phyloP scores from a whole-genome alignment of 352 stramenopile species.

The Globisporangium abappressorium region DNA sequence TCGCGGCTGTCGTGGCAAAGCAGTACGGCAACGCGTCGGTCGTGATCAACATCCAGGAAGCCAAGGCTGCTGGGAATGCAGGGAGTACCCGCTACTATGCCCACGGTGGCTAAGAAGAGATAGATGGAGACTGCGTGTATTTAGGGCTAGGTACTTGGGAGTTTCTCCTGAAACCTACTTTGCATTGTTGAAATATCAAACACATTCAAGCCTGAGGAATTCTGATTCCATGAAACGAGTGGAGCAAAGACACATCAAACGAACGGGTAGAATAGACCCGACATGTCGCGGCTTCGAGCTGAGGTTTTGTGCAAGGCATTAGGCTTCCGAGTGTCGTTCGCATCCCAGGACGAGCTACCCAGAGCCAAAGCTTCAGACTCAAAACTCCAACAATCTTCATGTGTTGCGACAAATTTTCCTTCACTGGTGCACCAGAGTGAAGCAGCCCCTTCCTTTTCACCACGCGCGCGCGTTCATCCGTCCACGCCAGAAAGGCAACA shows the following conservation, averaged over 20 bases:
- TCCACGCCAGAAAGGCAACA: neutral
- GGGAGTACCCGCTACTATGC: neutral
- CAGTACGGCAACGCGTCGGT: conserved; percentile 5
- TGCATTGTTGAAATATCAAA: neutral
- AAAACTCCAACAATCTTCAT: too few species aligned
- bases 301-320: neutral
- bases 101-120: neutral
- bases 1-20: conserved; percentile 2
- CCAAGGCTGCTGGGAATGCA: conserved; percentile 2
- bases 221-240: too few species aligned
- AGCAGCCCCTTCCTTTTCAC: neutral
- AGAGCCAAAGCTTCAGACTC: neutral
- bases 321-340: neutral
- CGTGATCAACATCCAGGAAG: conserved; percentile 18
- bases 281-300: neutral
- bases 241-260: neutral
- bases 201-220: too few species aligned
- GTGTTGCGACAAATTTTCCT: too few species aligned
- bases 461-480: neutral
- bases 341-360: neutral
- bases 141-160: neutral
- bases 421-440: too few species aligned
- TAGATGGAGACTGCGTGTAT: neutral
- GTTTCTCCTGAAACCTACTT: neutral
- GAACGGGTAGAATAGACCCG: neutral